phyloP scores from a whole-genome alignment of 2,329 filamentous ascomycete genomes.

The Lecanoromycetidae sp. region DNA sequence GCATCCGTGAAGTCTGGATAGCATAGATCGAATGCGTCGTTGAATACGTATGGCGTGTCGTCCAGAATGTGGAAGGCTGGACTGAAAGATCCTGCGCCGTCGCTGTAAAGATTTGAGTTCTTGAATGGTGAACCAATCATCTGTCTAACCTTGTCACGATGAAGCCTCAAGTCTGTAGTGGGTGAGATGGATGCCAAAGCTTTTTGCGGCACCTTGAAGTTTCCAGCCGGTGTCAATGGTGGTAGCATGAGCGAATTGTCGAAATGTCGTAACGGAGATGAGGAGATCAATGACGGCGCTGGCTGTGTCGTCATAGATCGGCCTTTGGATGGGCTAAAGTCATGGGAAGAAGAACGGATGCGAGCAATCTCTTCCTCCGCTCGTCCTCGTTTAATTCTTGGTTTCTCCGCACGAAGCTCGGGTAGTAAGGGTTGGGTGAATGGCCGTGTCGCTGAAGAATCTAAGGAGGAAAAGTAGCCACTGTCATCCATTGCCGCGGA shows the following conservation, averaged over 20 bases:
- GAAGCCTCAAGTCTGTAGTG: slow-evolving; percentile 80
- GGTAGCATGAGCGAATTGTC: slow-evolving; percentile 52
- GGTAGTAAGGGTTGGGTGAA: slow-evolving; percentile 53
- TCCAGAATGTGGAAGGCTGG: slow-evolving; percentile 41
- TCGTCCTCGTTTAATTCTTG: slow-evolving; percentile 71
- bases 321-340: slow-evolving; percentile 65
- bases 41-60: slow-evolving; percentile 28
- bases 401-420: slow-evolving; percentile 60
- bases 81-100: slow-evolving; percentile 32
- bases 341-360: slow-evolving; percentile 81
- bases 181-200: slow-evolving; percentile 73
- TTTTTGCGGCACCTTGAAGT: slow-evolving; percentile 57
- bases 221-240: slow-evolving; percentile 71
- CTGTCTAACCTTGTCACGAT: slow-evolving; percentile 68
- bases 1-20: slow-evolving; percentile 37
- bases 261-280: slow-evolving; percentile 53
- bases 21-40: slow-evolving; percentile 40
- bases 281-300: slow-evolving; percentile 35
- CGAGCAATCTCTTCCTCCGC: slow-evolving; percentile 94
- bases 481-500: slow-evolving; percentile 77
- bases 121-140: slow-evolving; percentile 67
- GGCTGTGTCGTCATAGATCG: slow-evolving; percentile 11
- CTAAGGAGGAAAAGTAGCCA: slow-evolving; percentile 91
- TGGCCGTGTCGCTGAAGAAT: slow-evolving; percentile 74
- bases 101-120: slow-evolving; percentile 31